These are phyloP conservation scores for Ceratocystis cacaofunesta DNA, from an alignment of 2,329 filamentous ascomycete genomes.

Conservation along the genomic window DNA sequence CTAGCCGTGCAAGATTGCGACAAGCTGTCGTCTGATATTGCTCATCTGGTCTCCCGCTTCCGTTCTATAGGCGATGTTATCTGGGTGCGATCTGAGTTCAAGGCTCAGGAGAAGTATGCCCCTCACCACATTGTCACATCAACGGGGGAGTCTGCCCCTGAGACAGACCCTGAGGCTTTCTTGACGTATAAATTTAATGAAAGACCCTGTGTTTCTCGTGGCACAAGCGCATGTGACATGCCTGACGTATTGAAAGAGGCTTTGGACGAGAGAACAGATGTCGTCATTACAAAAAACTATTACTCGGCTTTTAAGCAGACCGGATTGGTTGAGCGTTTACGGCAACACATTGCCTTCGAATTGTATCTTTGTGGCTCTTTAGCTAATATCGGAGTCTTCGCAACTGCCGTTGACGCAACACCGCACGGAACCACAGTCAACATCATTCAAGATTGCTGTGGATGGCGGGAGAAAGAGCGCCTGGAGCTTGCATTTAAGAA, in stretches of 20 bases:
- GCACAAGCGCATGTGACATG: constrained; percentile 33
- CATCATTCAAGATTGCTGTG: constrained; percentile 76
- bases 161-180: constrained; percentile 32
- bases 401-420: constrained; percentile 80
- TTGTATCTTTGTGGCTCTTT: constrained; percentile 78
- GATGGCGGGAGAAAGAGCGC: constrained; percentile 54
- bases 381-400: constrained; percentile 77
- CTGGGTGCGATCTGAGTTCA: constrained; percentile 70
- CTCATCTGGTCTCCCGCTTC: constrained; percentile 54
- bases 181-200: constrained; percentile 28
- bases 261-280: constrained; percentile 35
- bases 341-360: constrained; percentile 78
- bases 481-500: constrained; percentile 56
- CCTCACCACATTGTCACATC: constrained; percentile 3
- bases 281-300: constrained; percentile 51
- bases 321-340: constrained; percentile 56
- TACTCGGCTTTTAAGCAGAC: constrained; percentile 80
- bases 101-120: constrained; percentile 33
- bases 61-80: constrained; percentile 58
- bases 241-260: constrained; percentile 28
- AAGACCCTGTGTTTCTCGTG: constrained; percentile 29
- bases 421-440: constrained; percentile 78
- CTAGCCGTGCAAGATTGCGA: constrained; percentile 49
- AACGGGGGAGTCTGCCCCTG: constrained; percentile 14
- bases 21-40: constrained; percentile 52